Base-by-base conservation (phyloP, 352 stramenopile species). In the Vaucheria bursata region DNA sequence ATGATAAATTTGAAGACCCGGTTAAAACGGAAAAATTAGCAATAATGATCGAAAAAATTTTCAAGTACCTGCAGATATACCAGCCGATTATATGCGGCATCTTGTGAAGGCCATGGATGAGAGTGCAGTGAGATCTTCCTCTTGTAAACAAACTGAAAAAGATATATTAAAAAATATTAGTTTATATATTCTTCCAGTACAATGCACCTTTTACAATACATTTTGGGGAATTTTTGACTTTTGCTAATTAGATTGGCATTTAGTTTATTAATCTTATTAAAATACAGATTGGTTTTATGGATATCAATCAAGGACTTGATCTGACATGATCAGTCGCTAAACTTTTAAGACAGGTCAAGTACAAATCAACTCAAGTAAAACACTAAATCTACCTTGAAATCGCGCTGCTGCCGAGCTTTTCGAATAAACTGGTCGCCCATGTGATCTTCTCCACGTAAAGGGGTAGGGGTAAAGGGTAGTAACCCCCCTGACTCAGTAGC, bases 81-180 rank as follows among this genome's bases (percentile, higher is more conserved):
- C 18, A 85, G 74, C n/a, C 77, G 31, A 59, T 85, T 82, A 39
- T 85, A 85, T 33, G 71, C 74, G 5, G 86, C 85, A 50, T 93
- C 91, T 73, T 93, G 88, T 52, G 92, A 77, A 64, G 89, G 88
- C 73, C 92, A 91, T 37, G 90, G 85, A 33, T 83, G 72, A 33
- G 88, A 88, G 39, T 87, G 88, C n/a, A 97, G 85, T 8, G 93
- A 92, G 70, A 97, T 94, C 84, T 96, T 97, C 36, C 94, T 85
- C 77, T 90, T 90, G 79, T 87, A 89, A n/a, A 96, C 90, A 73
- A 97, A 96, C 4, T 68, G 53, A 31, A 34, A n/a, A n/a, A n/a
- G n/a, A n/a, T n/a, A n/a, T n/a, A n/a, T n/a, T n/a, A n/a, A n/a
- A n/a, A n/a, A n/a, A n/a, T n/a, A n/a, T n/a, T n/a, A n/a, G n/a